These are phyloP conservation scores for Scheffersomyces parashehatae DNA, from an alignment of 1,139 yeast species.

Conservation along the genomic window DNA sequence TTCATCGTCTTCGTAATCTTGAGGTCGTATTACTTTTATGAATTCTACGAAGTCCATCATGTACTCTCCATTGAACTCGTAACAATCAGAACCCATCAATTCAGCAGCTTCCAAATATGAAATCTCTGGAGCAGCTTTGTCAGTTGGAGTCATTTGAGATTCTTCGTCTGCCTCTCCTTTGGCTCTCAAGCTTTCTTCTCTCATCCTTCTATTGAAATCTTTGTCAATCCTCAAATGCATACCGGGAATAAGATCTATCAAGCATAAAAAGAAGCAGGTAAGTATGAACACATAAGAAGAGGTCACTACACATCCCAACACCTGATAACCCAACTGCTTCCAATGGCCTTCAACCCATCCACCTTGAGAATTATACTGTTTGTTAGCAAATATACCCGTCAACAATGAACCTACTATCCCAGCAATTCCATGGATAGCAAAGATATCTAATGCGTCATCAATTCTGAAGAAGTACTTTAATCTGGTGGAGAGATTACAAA, in stretches of 20 bases:
- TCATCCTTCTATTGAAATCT: conserved; percentile 35
- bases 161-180: conserved; percentile 15
- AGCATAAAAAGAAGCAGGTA: conserved; percentile 36
- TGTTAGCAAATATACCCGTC: conserved; percentile 45
- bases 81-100: conserved; percentile 49
- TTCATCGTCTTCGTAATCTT: conserved; percentile 34
- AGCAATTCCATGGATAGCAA: conserved; percentile 48
- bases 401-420: conserved; percentile 45
- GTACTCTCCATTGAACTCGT: conserved; percentile 55
- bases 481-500: conserved; percentile 42
- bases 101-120: conserved; percentile 35
- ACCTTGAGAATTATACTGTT: conserved; percentile 34
- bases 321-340: conserved; percentile 50
- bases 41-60: conserved; percentile 51
- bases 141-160: conserved; percentile 19
- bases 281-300: conserved; percentile 40
- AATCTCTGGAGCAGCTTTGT: conserved; percentile 8
- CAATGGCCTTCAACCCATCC: conserved; percentile 54
- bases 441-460: conserved; percentile 48
- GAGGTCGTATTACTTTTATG: conserved; percentile 42
- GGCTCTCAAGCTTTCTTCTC: conserved; percentile 16
- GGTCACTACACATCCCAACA: conserved; percentile 44
- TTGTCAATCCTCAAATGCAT: conserved; percentile 48
- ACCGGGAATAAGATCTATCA: conserved; percentile 49
- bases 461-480: conserved; percentile 39